Percentiles rank a stretch among this genome's conserved stretches.
Conservation (phyloP, 306 rosid genomes). For the Cyamopsis tetragonoloba region DNA sequence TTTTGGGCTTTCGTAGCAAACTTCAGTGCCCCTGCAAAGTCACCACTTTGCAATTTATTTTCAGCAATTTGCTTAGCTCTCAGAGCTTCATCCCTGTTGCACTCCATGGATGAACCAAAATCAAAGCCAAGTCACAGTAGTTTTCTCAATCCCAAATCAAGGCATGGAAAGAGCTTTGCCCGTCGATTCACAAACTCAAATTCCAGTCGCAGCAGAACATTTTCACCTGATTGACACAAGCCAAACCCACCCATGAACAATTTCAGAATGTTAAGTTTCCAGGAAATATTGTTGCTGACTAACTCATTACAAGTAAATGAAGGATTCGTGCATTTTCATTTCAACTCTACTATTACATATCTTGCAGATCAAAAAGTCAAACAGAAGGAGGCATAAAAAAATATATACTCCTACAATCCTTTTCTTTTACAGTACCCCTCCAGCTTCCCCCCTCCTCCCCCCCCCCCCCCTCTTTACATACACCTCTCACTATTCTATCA, state of each 20-base stretch:
- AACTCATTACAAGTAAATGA: neutral
- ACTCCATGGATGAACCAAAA: slow-evolving; percentile 61
- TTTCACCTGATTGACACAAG: slow-evolving; percentile 35
- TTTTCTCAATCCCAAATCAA: slow-evolving; percentile 9
- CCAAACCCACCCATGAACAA: slow-evolving; percentile 19
- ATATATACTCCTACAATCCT: too few species aligned
- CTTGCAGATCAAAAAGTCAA: neutral
- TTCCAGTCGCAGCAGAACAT: slow-evolving; percentile 10
- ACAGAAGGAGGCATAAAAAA: neutral
- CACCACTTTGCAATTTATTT: slow-evolving; percentile 49
- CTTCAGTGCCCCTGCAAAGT: slow-evolving; percentile 74
- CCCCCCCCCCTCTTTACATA: too few species aligned
- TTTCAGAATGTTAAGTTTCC: neutral
- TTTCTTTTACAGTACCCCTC: too few species aligned
- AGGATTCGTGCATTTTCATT: neutral
- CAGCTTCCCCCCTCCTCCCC: too few species aligned
- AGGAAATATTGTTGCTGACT: neutral
- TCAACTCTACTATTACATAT: neutral
- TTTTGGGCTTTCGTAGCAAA: slow-evolving; percentile 58
- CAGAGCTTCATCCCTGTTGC: slow-evolving; percentile 88
- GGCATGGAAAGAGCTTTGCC: neutral
- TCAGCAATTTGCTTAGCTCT: slow-evolving; percentile 76
- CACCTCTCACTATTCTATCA: too few species aligned
- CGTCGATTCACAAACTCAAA: slow-evolving; percentile 16
- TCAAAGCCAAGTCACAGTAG: slow-evolving; percentile 23